Percentiles rank a stretch among this genome's conserved stretches.
phyloP scores from a whole-genome alignment of 176 grass and related monocot genomes.

The Musa troglodytarum region DNA sequence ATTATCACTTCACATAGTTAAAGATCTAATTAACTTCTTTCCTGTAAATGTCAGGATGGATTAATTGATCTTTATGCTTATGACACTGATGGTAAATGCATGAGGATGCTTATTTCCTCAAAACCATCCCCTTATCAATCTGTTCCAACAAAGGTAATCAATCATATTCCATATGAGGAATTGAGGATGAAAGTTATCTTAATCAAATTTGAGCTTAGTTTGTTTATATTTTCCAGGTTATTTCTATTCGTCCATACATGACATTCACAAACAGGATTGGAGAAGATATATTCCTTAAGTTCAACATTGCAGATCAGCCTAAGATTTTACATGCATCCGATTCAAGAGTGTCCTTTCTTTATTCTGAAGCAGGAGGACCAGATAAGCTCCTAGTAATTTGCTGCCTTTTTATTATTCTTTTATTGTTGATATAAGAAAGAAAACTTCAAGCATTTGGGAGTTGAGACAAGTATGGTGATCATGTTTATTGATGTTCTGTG shows the following conservation, averaged over 20 bases:
- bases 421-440: neutral
- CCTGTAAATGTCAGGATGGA: constrained; percentile 58
- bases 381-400: constrained; percentile 69
- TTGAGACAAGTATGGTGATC: too few relatives aligned
- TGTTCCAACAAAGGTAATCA: constrained; percentile 87
- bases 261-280: constrained; percentile 94
- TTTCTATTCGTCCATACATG: constrained; percentile 74
- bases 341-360: constrained; percentile 70
- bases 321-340: constrained; percentile 61
- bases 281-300: constrained; percentile 70
- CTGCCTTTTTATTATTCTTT: constrained; percentile 20
- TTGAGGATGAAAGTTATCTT: constrained; percentile 9
- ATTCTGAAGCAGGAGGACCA: constrained; percentile 42
- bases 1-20: neutral
- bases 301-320: constrained; percentile 50
- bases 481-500: too few relatives aligned
- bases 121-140: constrained; percentile 89
- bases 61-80: constrained; percentile 68
- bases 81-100: constrained; percentile 59
- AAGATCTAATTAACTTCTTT: constrained; percentile 17
- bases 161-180: constrained; percentile 3
- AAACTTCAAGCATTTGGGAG: too few relatives aligned
- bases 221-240: constrained; percentile 51
- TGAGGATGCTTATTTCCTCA: constrained; percentile 69
- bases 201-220: neutral